These are phyloP conservation scores for Oryza meridionalis DNA, from an alignment of 176 grass and related monocot genomes.

Conservation along the genomic window DNA sequence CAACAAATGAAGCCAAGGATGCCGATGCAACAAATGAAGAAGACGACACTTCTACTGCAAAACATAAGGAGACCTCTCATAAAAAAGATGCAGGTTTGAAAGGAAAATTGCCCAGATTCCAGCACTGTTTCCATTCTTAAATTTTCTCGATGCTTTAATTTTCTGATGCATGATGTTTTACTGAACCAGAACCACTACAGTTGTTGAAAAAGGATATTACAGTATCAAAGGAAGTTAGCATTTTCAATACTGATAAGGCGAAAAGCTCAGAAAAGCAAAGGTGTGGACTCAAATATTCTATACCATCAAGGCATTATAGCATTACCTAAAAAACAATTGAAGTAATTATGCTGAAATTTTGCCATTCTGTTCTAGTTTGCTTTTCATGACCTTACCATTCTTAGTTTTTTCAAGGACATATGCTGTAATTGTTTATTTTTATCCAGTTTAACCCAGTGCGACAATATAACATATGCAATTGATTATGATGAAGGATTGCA, in stretches of 20 bases:
- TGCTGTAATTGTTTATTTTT: slow-evolving; percentile 13
- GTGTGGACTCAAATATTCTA: slow-evolving; percentile 42
- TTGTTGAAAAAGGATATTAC: slow-evolving; percentile 28
- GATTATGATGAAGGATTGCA: slow-evolving; percentile 60
- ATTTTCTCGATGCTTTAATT: slow-evolving; percentile 23
- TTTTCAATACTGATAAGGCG: slow-evolving; percentile 39
- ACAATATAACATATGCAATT: not conserved
- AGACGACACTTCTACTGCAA: slow-evolving; percentile 35
- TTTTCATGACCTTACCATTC: not conserved
- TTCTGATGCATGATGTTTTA: slow-evolving; percentile 38
- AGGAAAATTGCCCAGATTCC: slow-evolving; percentile 22
- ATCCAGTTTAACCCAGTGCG: not conserved
- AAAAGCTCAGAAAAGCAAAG: slow-evolving; percentile 92
- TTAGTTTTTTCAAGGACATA: slow-evolving; percentile 14
- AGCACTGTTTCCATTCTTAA: slow-evolving; percentile 32
- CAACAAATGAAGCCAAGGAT: slow-evolving; percentile 37
- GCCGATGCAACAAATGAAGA: slow-evolving; percentile 50
- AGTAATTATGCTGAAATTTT: slow-evolving; percentile 16
- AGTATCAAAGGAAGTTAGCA: slow-evolving; percentile 29
- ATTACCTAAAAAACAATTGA: slow-evolving; percentile 12
- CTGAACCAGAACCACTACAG: slow-evolving; percentile 34
- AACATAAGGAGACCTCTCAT: slow-evolving; percentile 32
- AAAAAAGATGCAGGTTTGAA: slow-evolving; percentile 51
- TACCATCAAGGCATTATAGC: slow-evolving; percentile 13
- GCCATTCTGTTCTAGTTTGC: not conserved